Base-by-base conservation (phyloP, 371 early-diverging fungal species). In the Mortierella sp. region DNA sequence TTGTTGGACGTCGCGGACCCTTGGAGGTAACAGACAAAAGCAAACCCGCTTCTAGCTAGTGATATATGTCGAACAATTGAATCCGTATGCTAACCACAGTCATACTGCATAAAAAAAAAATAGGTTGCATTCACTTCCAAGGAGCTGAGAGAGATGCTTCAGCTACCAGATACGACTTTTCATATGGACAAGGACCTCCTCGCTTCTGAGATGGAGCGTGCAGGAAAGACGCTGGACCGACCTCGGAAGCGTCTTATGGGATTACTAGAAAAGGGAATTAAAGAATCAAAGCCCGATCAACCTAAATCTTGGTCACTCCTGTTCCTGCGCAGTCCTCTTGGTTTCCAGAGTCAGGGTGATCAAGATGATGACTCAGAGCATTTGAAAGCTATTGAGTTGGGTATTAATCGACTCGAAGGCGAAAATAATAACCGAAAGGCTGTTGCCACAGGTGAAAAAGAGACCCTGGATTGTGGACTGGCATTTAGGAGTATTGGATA, bases 1-100 rank as follows among this genome's bases (percentile, higher is more conserved):
- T 98, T 55, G 88, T 98, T 14, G 98, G 96, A 0, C 89, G 99
- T 26, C 90, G 99, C 30, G 99, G 99, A 0, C 98, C 99, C 0
- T 77, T 96, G 24, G 96, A 98, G 87, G 96, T 43, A 43, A 43
- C 43, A 43, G 10, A 43, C 43, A 43, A 43, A 30, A 30, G 4
- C 1, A 30, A 30, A 30, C 35, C 3, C 6, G 3, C 35, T 8
- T 35, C 35, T 35, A 0, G 35, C 35, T 35, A 35, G 35, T 35
- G 35, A 3, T 35, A 35, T 35, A 4, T 30, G 6, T 35, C 35
- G 35, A 35, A 1, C 35, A 35, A 35, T 35, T 35, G n/a, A n/a
- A n/a, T n/a, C n/a, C n/a, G n/a, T n/a, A n/a, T n/a, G 35, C 35
- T 35, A 35, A 35, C 6, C 3, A 35, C 35, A 35, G 3, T 8